A percentile compares a stretch with the other conserved stretches of the same genome.
phyloP scores from a whole-genome alignment of 176 grass and related monocot genomes.

The Aechmea fasciata region DNA sequence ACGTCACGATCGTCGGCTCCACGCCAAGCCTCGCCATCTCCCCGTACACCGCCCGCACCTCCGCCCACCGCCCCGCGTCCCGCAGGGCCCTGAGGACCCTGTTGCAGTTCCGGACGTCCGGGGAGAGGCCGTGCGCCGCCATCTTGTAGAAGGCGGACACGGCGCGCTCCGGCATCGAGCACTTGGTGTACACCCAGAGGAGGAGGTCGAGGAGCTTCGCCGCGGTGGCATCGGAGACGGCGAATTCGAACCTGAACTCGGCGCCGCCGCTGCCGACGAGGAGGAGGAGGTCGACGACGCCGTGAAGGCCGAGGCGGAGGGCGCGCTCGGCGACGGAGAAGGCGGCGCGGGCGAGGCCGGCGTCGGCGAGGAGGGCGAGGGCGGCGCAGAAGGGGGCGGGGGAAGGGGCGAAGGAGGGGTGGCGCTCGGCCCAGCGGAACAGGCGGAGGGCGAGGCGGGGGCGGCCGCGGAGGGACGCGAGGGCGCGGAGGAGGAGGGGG shows the following conservation, averaged over 20 bases:
- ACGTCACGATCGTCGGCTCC: constrained; percentile 43
- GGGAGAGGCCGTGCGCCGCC: constrained; percentile 22
- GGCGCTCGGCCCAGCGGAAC: constrained; percentile 72
- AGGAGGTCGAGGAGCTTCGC: constrained; percentile 29
- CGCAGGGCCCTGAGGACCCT: constrained; percentile 33
- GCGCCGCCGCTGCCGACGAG: not conserved
- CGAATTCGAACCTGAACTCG: not conserved
- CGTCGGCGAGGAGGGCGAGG: constrained; percentile 42
- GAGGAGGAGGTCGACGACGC: constrained; percentile 32
- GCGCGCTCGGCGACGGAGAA: constrained; percentile 42
- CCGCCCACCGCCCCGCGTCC: constrained; percentile 27
- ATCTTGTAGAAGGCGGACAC: constrained; percentile 48
- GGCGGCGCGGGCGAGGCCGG: constrained; percentile 27
- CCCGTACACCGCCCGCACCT: constrained; percentile 15
- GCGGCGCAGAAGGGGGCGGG: constrained; percentile 46
- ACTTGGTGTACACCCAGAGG: constrained; percentile 42
- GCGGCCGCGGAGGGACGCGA: constrained; percentile 24
- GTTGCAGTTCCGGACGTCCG: constrained; percentile 42
- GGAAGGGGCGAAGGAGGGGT: constrained; percentile 44
- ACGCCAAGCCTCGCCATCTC: constrained; percentile 33
- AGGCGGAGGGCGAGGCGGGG: constrained; percentile 49
- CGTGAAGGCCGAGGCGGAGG: constrained; percentile 44
- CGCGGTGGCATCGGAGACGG: not conserved
- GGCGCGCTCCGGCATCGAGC: constrained; percentile 35
- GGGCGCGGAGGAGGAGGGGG: constrained; percentile 21